Percentiles rank a stretch among this genome's conserved stretches.
Conservation (phyloP, 2,329 filamentous ascomycete species). For the Juglanconis juglandina region DNA sequence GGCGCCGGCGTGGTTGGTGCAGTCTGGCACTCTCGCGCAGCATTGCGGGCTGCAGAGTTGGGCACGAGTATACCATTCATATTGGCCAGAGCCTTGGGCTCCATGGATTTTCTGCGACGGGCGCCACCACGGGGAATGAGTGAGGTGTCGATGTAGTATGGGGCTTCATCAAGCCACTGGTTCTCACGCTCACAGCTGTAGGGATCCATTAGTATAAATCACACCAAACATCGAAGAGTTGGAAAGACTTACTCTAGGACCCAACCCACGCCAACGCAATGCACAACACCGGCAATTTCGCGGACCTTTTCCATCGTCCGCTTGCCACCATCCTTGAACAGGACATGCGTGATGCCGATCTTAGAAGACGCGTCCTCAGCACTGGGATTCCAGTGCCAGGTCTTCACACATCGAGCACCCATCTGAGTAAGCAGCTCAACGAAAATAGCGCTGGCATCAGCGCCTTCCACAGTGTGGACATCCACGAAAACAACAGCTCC, state of each 20-base stretch:
- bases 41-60: slow-evolving; percentile 28
- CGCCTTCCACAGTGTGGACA: slow-evolving; percentile 77
- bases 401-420: slow-evolving; percentile 75
- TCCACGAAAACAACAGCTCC: slow-evolving; percentile 80
- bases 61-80: slow-evolving; percentile 61
- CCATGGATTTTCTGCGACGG: slow-evolving; percentile 77
- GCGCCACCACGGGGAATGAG: slow-evolving; percentile 66
- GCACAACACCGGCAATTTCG: slow-evolving; percentile 68
- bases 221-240: background rate
- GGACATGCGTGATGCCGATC: slow-evolving; percentile 79
- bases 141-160: slow-evolving; percentile 66
- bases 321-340: slow-evolving; percentile 83
- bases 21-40: slow-evolving; percentile 34
- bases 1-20: slow-evolving; percentile 44
- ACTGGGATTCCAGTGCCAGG: slow-evolving; percentile 69
- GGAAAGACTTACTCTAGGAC: slow-evolving; percentile 70
- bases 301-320: slow-evolving; percentile 78
- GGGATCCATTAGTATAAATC: slow-evolving; percentile 25
- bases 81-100: slow-evolving; percentile 67
- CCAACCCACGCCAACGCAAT: slow-evolving; percentile 86
- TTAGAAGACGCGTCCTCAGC: slow-evolving; percentile 40
- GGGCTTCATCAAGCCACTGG: slow-evolving; percentile 69
- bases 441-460: slow-evolving; percentile 77
- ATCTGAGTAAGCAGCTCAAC: slow-evolving; percentile 75
- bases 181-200: slow-evolving; percentile 71